Conservation (phyloP, 75 land plant species). For the Picea sitchensis region DNA sequence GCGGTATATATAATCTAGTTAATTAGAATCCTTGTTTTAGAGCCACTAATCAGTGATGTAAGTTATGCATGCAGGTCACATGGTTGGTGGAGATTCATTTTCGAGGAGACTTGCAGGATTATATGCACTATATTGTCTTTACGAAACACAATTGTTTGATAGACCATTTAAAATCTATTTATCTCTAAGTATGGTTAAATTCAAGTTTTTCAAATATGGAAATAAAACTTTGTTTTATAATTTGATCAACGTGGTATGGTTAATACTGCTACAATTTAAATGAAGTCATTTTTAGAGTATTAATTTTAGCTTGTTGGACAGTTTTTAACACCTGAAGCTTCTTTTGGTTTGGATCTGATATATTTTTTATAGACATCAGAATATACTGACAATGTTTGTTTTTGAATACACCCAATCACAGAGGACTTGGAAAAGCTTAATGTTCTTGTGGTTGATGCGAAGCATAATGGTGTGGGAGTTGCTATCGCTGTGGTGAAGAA, state of each 20-base stretch:
- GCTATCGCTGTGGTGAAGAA: constrained; percentile 34
- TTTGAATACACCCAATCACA: constrained; percentile 1
- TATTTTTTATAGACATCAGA: too few relatives aligned
- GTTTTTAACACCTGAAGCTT: neutral
- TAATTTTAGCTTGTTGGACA: neutral
- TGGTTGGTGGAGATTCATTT: constrained; percentile 34
- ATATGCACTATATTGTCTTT: constrained; percentile 85
- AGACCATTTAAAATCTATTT: constrained; percentile 71
- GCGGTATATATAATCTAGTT: neutral
- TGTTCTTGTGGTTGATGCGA: constrained; percentile 33
- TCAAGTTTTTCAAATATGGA: neutral
- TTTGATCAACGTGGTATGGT: neutral
- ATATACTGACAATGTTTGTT: neutral
- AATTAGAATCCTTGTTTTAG: neutral
- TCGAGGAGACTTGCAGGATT: constrained; percentile 78
- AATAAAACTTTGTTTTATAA: neutral
- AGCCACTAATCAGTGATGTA: neutral
- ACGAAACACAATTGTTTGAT: constrained; percentile 80
- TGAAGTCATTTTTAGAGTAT: neutral
- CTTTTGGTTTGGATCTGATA: neutral
- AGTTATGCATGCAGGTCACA: constrained; percentile 40
- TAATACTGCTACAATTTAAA: neutral
- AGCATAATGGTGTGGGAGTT: constrained; percentile 28
- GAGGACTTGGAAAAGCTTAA: constrained; percentile 44
- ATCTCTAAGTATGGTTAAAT: constrained; percentile 49